Evolutionary conservation across 2,329 filamentous ascomycete species (phyloP).

Genomic region (Claviceps citrina): DNA sequence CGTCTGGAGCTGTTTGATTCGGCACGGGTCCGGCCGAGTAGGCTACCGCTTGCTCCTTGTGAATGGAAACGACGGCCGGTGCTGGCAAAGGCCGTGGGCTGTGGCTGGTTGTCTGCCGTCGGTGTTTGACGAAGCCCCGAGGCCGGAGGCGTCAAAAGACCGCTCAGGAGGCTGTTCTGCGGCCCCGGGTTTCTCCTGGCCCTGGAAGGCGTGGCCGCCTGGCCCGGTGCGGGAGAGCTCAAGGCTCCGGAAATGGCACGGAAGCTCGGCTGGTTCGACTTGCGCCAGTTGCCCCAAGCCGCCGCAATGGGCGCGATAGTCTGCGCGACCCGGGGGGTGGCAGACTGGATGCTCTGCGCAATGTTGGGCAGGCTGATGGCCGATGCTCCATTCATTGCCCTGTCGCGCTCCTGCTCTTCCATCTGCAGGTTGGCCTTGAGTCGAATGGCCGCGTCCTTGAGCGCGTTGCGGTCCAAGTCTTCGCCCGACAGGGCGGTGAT

Average conservation of each 20-base stretch:
- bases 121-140: constrained; percentile 53
- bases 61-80: constrained; percentile 43
- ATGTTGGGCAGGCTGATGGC: constrained; percentile 58
- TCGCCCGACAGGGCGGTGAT: constrained; percentile 64
- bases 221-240: constrained; percentile 26
- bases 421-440: constrained; percentile 91
- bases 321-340: constrained; percentile 70
- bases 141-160: constrained; percentile 78
- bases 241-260: constrained; percentile 32
- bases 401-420: constrained; percentile 90
- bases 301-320: constrained; percentile 64
- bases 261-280: constrained; percentile 40
- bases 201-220: constrained; percentile 45
- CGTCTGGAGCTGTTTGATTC: constrained; percentile 21
- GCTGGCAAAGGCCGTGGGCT: constrained; percentile 45
- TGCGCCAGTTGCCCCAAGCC: constrained; percentile 95
- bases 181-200: constrained; percentile 36
- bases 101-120: constrained; percentile 24
- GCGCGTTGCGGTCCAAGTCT: constrained; percentile 58
- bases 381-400: constrained; percentile 57
- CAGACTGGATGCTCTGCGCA: constrained; percentile 60
- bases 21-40: constrained; percentile 12
- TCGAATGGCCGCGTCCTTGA: constrained; percentile 83
- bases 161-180: constrained; percentile 50
- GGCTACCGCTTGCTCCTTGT: constrained; percentile 17